phyloP scores from a whole-genome alignment of 306 rosid species.

The Cucumis melo region DNA sequence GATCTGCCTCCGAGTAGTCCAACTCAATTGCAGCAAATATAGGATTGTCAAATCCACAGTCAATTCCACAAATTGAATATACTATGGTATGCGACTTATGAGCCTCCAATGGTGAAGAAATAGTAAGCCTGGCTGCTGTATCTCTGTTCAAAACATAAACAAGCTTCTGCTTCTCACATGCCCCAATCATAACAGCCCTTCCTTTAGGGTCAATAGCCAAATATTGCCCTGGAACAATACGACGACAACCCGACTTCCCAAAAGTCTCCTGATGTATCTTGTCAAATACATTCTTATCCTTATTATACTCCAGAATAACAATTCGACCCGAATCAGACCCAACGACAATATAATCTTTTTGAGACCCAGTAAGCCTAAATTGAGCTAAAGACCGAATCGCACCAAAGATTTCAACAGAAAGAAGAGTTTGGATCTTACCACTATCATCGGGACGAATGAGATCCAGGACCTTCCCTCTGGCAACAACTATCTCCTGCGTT shows the following conservation, averaged over 20 bases:
- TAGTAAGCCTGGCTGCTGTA: constrained; percentile 82
- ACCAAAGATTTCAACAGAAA: constrained; percentile 91
- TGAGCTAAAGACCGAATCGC: constrained; percentile 72
- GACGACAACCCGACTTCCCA: constrained; percentile 84
- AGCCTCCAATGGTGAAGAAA: constrained; percentile 88
- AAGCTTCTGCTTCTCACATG: constrained; percentile 90
- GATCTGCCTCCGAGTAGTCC: constrained; percentile 85
- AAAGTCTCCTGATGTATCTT: constrained; percentile 91
- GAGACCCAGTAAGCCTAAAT: constrained; percentile 78
- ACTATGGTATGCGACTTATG: constrained; percentile 82
- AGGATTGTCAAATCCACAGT: constrained; percentile 95
- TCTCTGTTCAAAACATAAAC: constrained; percentile 89
- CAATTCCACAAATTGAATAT: constrained; percentile 82
- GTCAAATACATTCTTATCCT: constrained; percentile 74
- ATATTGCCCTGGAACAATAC: constrained; percentile 88
- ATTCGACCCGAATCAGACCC: constrained; percentile 94
- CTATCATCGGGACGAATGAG: constrained; percentile 89
- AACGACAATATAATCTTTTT: constrained; percentile 73
- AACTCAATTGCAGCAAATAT: constrained; percentile 83
- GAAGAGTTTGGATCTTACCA: constrained; percentile 83
- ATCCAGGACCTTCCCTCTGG: constrained; percentile 84
- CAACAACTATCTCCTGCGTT: constrained; percentile 78
- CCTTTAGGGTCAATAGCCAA: constrained; percentile 90
- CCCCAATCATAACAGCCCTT: constrained; percentile 91
- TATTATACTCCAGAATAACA: constrained; percentile 76